Base-by-base conservation (phyloP, 345 rosid genomes). In the Arabidopsis suecica region DNA sequence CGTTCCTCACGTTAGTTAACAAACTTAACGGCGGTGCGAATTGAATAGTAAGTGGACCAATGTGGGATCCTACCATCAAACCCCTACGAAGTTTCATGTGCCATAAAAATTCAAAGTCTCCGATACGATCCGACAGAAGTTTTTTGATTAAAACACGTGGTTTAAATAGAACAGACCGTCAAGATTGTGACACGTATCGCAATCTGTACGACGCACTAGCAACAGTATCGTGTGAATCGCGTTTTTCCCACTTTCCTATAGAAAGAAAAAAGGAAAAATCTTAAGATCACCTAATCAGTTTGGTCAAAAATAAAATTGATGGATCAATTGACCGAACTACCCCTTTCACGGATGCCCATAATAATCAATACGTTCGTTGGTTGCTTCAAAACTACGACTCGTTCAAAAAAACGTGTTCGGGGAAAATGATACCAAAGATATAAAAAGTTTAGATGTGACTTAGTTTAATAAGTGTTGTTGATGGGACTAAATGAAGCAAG, bases 341-440 rank as follows among this genome's bases (percentile, higher is more conserved):
- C 70, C 69, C 56, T 32, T 28, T 75, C 73, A 75, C 62, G 68
- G 55, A 50, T 60, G 68, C 56, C 56, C 32, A 28, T 28, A 68
- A 60, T 50, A 13, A 20, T 50, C 69, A 61, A n/a, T 61, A 32
- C 40, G 36, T 66, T 34, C 37, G 7, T 49, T 45, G 22, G 50
- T 49, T 68, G 58, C 65, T 76, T 69, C 48, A 2, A 30, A 18
- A 42, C 4, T 34, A 69, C 65, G 75, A 25, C 75, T 61, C 8
- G 59, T 76, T 69, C 64, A 5, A 13, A 20, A 61, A 76, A 55
- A 69, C 80, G 79, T 76, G 79, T 44, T 68, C 1, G 13, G 9
- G 37, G 14, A 9, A 25, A 63, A 16, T 48, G 25, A 40, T 55
- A 10, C 2, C 3, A 22, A 14, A 40, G 13, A 4, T 5, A 23